A percentile compares a stretch with the other conserved stretches of the same genome.
Conservation (phyloP, 2,329 filamentous ascomycete species). For the Apiospora rasikravindrae region DNA sequence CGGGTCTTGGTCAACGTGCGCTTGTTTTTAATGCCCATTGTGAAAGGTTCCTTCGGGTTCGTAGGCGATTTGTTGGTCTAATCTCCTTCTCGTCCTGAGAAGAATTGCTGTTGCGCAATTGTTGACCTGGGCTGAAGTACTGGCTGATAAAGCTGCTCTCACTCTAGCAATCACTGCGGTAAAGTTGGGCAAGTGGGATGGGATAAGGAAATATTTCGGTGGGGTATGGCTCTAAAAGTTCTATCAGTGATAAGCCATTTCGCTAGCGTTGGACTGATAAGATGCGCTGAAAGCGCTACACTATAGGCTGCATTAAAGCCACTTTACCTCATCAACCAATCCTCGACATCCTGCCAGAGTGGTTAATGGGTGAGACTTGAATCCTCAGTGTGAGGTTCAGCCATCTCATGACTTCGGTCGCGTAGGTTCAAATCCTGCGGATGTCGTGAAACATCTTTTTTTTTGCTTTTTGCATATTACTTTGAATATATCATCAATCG, state of each 20-base stretch:
- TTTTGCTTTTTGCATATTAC: background rate
- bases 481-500: fast-evolving
- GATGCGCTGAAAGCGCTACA: background rate
- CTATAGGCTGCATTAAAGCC: background rate
- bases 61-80: background rate
- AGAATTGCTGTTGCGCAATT: background rate
- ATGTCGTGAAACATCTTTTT: constrained; percentile 18
- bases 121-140: background rate
- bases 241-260: constrained; percentile 13
- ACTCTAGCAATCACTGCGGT: background rate
- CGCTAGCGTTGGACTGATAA: background rate
- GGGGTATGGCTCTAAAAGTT: constrained; percentile 15
- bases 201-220: constrained; percentile 17
- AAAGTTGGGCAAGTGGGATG: background rate
- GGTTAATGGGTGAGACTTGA: constrained; percentile 29
- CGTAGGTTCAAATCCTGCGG: constrained; percentile 24
- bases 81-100: background rate
- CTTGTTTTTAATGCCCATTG: constrained; percentile 73
- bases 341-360: constrained; percentile 26
- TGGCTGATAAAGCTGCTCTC: background rate
- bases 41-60: constrained; percentile 28
- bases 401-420: constrained; percentile 23
- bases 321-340: background rate
- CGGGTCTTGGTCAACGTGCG: constrained; percentile 76
- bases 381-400: constrained; percentile 21